A percentile compares a stretch with the other conserved stretches of the same genome.
Conservation (phyloP, 73 alveolate species). For the Paramecium primaurelia region DNA sequence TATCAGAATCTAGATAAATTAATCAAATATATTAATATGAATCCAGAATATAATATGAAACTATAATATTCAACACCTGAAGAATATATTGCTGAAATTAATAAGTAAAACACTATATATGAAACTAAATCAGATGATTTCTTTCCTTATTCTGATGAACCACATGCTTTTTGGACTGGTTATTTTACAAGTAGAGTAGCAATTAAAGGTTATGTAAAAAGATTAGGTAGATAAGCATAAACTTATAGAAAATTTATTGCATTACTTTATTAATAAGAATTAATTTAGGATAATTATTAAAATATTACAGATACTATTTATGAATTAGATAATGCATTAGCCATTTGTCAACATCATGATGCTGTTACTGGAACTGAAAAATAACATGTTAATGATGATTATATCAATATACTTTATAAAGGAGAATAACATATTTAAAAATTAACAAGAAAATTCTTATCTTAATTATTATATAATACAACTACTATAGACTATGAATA, state of each 20-base stretch:
- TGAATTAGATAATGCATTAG: not conserved
- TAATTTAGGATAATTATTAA: not conserved
- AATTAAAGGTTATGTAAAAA: slow-evolving; percentile 72
- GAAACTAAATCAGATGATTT: slow-evolving; percentile 91
- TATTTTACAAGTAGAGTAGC: slow-evolving; percentile 94
- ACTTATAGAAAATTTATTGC: slow-evolving; percentile 35
- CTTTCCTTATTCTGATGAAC: slow-evolving; percentile 93
- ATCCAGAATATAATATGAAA: slow-evolving; percentile 66
- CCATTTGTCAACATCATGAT: slow-evolving; percentile 46
- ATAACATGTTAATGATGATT: not conserved
- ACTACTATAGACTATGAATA: not conserved
- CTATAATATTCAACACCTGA: slow-evolving; percentile 95
- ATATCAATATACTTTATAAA: not conserved
- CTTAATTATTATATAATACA: not conserved
- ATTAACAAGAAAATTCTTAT: not conserved
- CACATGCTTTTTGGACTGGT: slow-evolving; percentile 97
- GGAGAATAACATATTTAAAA: not conserved
- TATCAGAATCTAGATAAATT: slow-evolving; percentile 72
- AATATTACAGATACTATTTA: not conserved
- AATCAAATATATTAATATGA: slow-evolving; percentile 65
- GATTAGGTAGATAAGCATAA: slow-evolving; percentile 52
- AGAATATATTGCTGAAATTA: slow-evolving; percentile 77
- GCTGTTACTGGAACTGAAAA: slow-evolving; percentile 61
- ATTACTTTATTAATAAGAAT: not conserved
- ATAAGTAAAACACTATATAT: slow-evolving; percentile 64